Base-by-base conservation (phyloP, 176 grass and related monocot species). In the Zizania latifolia region DNA sequence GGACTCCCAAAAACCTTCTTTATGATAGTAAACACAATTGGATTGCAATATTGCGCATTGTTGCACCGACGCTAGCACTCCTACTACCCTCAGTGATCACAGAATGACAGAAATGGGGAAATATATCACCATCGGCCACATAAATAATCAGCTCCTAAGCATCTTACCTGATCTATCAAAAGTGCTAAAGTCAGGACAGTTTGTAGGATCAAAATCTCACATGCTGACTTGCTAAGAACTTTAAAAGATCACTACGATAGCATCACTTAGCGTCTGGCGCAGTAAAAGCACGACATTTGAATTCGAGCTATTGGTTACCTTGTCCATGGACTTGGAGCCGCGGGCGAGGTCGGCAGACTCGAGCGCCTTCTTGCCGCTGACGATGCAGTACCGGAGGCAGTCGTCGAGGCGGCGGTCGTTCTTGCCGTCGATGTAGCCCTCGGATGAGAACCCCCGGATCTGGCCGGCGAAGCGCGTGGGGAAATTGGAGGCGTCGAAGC, bases 291-390 rank as follows among this genome's bases (percentile, higher is more conserved):
- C 40, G 13, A 60, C 74, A 74, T 73, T 78, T 15, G 32, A 74
- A 63, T 24, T 8, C 2, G 48, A 24, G 72, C 13, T 50, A 13
- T 15, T 10, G 4, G 34, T 28, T 86, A 93, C 93, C 90, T 91
- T 86, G 7, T 67, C 87, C 72, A 84, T 85, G 29, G 65, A 39
- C 14, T 82, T 72, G 36, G 90, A 91, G 64, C 74, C 90, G 63
- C 26, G 62, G 17, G 51, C 73, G 65, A 97, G 77, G 2, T 59
- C 83, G 2, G 88, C 83, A 29, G 69, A 55, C 76, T 93, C 90
- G 63, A 97, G 83, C 32, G 86, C 85, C 85, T 97, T 97, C 88
- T 97, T 97, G 41, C 93, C 93, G 64, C 87, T 90, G 65, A 97
- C 93, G 68, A 97, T 71, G 86, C 93, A 93, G 80, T 93, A 97